phyloP scores from a whole-genome alignment of 75 land plant genomes.

The Azolla pinnata region DNA sequence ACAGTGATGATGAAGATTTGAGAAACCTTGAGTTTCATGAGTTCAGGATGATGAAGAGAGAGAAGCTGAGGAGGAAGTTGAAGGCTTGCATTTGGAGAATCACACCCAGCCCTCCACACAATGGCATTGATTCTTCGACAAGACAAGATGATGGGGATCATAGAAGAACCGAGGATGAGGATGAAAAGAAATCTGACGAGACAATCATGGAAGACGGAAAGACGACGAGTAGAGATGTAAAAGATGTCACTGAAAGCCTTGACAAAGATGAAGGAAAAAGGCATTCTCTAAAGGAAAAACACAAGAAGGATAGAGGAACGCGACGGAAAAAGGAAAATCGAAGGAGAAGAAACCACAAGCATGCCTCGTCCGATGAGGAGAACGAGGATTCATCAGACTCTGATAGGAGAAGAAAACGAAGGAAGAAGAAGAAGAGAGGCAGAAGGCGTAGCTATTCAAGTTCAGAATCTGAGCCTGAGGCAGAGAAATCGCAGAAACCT shows the following conservation, averaged over 20 bases:
- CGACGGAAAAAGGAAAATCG: conserved; percentile 12
- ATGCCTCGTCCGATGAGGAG: no score
- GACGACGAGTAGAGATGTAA: conserved; percentile 9
- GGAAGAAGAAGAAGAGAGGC: conserved; percentile 8
- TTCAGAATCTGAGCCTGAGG: conserved; percentile 4
- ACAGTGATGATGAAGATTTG: conserved; percentile 53
- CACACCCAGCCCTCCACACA: conserved; percentile 66
- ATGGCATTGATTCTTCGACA: no score
- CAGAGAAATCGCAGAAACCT: neutral
- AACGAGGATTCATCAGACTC: no score
- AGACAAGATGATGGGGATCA: no score
- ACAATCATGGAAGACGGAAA: no score
- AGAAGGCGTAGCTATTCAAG: neutral
- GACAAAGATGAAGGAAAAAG: no score
- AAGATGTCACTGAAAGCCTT: no score
- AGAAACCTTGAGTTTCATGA: conserved; percentile 43
- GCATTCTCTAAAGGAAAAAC: no score
- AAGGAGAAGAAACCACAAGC: conserved; percentile 2
- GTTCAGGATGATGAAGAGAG: conserved; percentile 59
- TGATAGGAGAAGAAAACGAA: neutral
- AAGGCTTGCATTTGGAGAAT: conserved; percentile 59
- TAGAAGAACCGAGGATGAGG: no score
- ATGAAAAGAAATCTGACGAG: no score
- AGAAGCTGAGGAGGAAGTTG: conserved; percentile 49
- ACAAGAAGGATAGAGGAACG: no score